Evolutionary conservation across 352 stramenopile species (phyloP).

Genomic region (Elongisporangium undulatum): DNA sequence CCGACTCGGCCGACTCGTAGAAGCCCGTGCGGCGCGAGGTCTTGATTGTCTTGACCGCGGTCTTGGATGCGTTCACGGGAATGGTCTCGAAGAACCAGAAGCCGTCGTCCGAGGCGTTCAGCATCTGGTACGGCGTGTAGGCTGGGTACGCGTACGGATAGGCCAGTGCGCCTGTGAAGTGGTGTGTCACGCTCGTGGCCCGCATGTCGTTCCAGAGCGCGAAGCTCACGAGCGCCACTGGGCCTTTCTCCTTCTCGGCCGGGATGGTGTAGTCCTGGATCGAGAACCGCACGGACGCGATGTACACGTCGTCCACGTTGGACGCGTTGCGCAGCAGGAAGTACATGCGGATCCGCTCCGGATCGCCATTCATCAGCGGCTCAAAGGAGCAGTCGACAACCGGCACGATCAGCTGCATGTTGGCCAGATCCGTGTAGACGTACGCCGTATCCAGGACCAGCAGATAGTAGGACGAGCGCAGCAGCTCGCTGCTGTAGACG

Average conservation of each 20-base stretch:
- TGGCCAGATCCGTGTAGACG: conserved; percentile 23
- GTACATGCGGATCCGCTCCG: conserved; percentile 2
- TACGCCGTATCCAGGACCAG: conserved; percentile 15
- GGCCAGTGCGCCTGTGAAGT: not conserved
- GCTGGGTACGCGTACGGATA: conserved; percentile 2
- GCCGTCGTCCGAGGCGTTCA: not conserved
- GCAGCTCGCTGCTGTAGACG: too few species aligned
- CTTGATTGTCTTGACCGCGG: conserved; percentile 16
- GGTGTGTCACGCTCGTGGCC: not conserved
- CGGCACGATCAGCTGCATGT: conserved; percentile 17
- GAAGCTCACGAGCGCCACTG: not conserved
- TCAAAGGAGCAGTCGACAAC: conserved; percentile 21
- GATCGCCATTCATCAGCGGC: conserved; percentile 12
- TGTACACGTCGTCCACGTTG: conserved; percentile 1
- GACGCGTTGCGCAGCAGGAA: conserved; percentile 7
- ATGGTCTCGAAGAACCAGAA: conserved; percentile 3
- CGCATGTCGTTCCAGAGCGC: conserved; percentile 5
- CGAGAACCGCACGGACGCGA: not conserved
- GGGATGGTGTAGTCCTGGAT: conserved; percentile 5
- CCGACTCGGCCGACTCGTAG: conserved; percentile 27
- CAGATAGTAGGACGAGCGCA: too few species aligned
- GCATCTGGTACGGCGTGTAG: conserved; percentile 4
- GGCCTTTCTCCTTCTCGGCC: not conserved
- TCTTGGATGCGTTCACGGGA: not conserved
- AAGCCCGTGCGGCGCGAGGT: conserved; percentile 30